Conservation (phyloP, 2,329 filamentous ascomycete genomes). For the Fusarium sp. region DNA sequence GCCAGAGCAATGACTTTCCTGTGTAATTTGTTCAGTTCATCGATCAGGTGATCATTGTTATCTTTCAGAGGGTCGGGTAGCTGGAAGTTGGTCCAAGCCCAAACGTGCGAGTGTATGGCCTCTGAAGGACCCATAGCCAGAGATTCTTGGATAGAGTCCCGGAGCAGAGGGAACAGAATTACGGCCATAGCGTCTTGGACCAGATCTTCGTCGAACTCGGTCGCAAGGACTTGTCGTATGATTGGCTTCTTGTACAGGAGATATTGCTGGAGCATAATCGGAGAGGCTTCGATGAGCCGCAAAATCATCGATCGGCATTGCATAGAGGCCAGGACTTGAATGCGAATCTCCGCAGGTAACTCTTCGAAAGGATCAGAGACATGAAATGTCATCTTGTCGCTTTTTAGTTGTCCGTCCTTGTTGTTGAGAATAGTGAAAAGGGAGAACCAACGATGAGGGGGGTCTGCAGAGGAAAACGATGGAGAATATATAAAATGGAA, state of each 20-base stretch:
- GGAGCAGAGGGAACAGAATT: background rate
- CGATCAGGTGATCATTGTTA: background rate
- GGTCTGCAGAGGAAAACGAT: too few relatives aligned
- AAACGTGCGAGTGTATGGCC: background rate
- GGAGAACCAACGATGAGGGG: too few relatives aligned
- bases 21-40: background rate
- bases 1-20: background rate
- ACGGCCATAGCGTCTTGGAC: background rate
- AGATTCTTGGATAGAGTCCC: too few relatives aligned
- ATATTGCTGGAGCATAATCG: background rate
- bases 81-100: background rate
- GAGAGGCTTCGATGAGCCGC: background rate
- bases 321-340: too few relatives aligned
- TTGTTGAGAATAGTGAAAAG: too few relatives aligned
- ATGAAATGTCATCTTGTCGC: too few relatives aligned
- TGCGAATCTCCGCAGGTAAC: too few relatives aligned
- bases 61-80: background rate
- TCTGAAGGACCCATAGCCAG: too few relatives aligned
- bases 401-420: too few relatives aligned
- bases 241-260: background rate
- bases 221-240: background rate
- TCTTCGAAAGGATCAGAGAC: too few relatives aligned
- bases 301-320: background rate
- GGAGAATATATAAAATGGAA: too few relatives aligned
- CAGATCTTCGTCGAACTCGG: background rate